Evolutionary conservation across 2,329 filamentous ascomycete genomes (phyloP), one percentile per base, ranked within the genome.

Genomic region (Diaporthe vexans): DNA sequence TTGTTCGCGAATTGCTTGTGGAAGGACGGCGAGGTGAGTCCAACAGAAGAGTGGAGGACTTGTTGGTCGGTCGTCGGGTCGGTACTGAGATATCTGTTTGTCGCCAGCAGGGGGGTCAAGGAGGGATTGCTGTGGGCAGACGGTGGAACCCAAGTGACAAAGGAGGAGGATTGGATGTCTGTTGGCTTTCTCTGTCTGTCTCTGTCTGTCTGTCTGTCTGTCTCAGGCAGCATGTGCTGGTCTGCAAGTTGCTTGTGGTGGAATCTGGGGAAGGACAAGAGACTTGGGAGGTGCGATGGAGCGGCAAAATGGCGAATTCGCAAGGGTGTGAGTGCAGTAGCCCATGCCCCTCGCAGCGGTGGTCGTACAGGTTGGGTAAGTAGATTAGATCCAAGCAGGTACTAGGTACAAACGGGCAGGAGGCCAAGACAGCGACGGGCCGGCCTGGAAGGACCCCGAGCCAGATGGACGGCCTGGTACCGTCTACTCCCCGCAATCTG

Each of bases 251-350:
- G 57, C n/a, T 26, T 29, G 65, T 56, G 69, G 43, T 65, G 48
- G 52, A 35, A 65, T 69, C 52, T 48, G 33, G 71, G 61, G 40
- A 52, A 63, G 57, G 61, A 59, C 43, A 24, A 56, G 57, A 48
- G 19, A 48, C 57, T 37, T 68, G 58, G 24, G 51, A 73, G 72
- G 54, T 74, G 74, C 70, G 72, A 76, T 76, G 74, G 59, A 74
- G 73, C 72, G 68, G 72, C 72, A 63, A 72, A 72, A 76, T 76
- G 74, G 74, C 74, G 74, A 76, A 56, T 72, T 72, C 68, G 73
- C 56, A 51, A 24, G 57, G 70, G 56, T 24, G 52, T 40, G 46
- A n/a, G 40, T 52, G 33, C 69, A 51, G 46, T 52, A 72, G 48
- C 26, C 56, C 43, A 21, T 24, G 57, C 29, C 52, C 24, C 35